A percentile compares a stretch with the other conserved stretches of the same genome.
Evolutionary conservation across 768 basidiomycete genomes (phyloP).

Genomic region (Mycena albidolilacea): DNA sequence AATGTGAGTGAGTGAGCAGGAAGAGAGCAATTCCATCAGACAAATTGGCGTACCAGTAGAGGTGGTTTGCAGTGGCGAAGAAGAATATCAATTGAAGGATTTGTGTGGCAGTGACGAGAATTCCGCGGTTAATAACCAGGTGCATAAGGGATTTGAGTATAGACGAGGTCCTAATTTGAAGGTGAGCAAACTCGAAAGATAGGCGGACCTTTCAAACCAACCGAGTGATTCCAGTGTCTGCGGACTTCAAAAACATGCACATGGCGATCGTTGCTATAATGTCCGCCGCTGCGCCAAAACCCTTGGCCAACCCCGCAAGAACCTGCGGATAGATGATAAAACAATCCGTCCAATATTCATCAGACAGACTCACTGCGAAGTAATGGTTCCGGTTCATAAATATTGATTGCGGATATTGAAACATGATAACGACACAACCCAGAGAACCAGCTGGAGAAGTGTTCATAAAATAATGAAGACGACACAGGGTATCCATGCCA

Average conservation of each 20-base stretch:
- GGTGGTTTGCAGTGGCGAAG: slow-evolving; percentile 51
- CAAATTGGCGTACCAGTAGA: slow-evolving; percentile 53
- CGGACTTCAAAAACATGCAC: slow-evolving; percentile 55
- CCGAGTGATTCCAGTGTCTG: slow-evolving; percentile 56
- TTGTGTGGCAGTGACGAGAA: slow-evolving; percentile 61
- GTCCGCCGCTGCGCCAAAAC: slow-evolving; percentile 59
- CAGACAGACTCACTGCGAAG: slow-evolving; percentile 36
- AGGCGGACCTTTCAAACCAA: slow-evolving; percentile 38
- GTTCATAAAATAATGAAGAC: background rate
- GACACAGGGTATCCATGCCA: background rate
- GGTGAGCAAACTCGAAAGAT: slow-evolving; percentile 4
- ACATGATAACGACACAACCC: slow-evolving; percentile 32
- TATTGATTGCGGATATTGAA: slow-evolving; percentile 15
- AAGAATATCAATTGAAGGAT: slow-evolving; percentile 56
- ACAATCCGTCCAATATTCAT: background rate
- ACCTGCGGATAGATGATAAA: slow-evolving; percentile 44
- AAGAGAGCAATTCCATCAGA: background rate
- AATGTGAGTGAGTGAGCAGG: background rate
- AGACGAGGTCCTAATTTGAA: slow-evolving; percentile 52
- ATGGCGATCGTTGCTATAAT: slow-evolving; percentile 61
- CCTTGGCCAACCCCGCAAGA: slow-evolving; percentile 61
- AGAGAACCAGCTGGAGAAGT: slow-evolving; percentile 9
- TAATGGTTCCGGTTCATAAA: slow-evolving; percentile 26
- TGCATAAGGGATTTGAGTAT: slow-evolving; percentile 55
- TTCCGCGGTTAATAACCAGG: slow-evolving; percentile 59